These are phyloP conservation scores for Manihot esculenta DNA, from an alignment of 441 rosid species.

Conservation along the genomic window DNA sequence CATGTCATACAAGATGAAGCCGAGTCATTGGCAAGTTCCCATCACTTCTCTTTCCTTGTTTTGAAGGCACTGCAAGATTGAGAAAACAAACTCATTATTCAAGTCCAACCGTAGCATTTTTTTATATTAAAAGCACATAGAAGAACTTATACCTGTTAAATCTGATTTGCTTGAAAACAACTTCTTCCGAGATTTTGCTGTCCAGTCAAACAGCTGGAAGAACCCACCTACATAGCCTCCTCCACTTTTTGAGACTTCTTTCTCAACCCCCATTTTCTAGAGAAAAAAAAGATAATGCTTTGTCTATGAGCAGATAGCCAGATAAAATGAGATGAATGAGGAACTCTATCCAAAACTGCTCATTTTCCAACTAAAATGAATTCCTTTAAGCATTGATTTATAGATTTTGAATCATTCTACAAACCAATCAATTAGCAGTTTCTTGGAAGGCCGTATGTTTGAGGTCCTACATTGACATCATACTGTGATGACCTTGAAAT, in stretches of 20 bases:
- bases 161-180: constrained; percentile 80
- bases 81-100: constrained; percentile 8
- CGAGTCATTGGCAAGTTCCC: constrained; percentile 66
- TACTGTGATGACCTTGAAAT: background rate
- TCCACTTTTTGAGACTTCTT: constrained; percentile 56
- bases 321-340: constrained; percentile 12
- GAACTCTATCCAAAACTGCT: constrained; percentile 23
- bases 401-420: background rate
- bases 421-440: background rate
- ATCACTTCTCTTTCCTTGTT: constrained; percentile 64
- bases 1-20: constrained; percentile 43
- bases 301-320: constrained; percentile 18
- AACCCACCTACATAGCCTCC: constrained; percentile 73
- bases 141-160: constrained; percentile 48
- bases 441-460: background rate
- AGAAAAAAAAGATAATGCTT: constrained; percentile 14
- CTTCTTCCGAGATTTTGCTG: constrained; percentile 92
- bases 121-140: background rate
- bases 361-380: constrained; percentile 6
- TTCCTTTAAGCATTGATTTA: background rate
- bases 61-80: constrained; percentile 42
- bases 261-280: constrained; percentile 60
- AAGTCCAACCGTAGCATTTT: background rate
- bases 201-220: constrained; percentile 95
- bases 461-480: background rate